Conservation (phyloP, 2,329 filamentous ascomycete genomes). For the Fusarium sterilihyphosum region DNA sequence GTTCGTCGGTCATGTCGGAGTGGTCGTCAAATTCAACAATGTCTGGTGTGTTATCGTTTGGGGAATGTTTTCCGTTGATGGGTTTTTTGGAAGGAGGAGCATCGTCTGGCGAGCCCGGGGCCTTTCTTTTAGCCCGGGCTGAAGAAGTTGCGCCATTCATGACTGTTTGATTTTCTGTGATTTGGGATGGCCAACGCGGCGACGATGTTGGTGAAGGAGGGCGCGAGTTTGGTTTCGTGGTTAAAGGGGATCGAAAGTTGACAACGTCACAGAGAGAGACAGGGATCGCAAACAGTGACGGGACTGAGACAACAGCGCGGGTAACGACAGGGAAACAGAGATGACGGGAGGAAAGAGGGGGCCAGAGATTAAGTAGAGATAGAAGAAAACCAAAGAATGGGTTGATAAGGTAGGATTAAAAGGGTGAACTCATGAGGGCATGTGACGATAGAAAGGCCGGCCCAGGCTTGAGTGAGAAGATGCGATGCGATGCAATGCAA, state of each 20-base stretch:
- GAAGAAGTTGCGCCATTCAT: conserved; percentile 58
- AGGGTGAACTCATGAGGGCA: conserved; percentile 43
- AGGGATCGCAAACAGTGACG: conserved; percentile 35
- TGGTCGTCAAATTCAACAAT: conserved; percentile 52
- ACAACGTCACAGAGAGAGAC: conserved; percentile 24
- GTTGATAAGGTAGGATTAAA: conserved; percentile 17
- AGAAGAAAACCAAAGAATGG: conserved; percentile 10
- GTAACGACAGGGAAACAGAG: conserved; percentile 43
- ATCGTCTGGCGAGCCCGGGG: conserved; percentile 54
- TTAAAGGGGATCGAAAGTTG: conserved; percentile 22
- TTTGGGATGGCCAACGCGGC: conserved; percentile 1
- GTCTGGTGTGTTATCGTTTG: conserved; percentile 61
- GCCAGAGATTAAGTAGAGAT: conserved; percentile 18
- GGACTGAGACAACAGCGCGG: conserved; percentile 25
- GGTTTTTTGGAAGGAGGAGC: conserved; percentile 49
- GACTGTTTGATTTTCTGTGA: conserved; percentile 22
- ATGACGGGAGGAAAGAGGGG: conserved; percentile 6
- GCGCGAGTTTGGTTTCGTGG: neutral
- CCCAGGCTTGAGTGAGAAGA: neutral
- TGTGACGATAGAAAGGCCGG: conserved; percentile 43
- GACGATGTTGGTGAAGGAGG: conserved; percentile 14
- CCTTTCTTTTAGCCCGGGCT: conserved; percentile 63
- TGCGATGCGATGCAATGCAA: conserved; percentile 37
- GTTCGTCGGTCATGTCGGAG: conserved; percentile 55
- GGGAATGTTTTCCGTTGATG: conserved; percentile 60